phyloP scores from a whole-genome alignment of 2,329 filamentous ascomycete species.

The Exophiala lecanii-corni region DNA sequence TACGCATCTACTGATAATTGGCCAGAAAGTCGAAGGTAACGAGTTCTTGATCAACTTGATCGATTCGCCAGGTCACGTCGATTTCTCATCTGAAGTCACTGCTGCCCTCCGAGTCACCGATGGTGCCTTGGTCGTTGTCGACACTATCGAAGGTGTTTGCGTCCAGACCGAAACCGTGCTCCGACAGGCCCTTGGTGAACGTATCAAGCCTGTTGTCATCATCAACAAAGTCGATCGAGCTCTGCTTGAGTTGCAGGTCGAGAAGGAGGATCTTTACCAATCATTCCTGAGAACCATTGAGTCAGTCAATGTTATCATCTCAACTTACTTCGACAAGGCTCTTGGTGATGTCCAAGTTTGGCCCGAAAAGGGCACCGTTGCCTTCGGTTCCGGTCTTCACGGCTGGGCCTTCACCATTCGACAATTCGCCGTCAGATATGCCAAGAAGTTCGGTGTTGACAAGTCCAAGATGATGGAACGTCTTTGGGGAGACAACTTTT shows the following conservation, averaged over 20 bases:
- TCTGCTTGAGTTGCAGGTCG: conserved; percentile 96
- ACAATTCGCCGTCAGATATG: conserved; percentile 92
- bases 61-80: conserved; percentile 99
- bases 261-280: conserved; percentile 99
- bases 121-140: conserved; percentile 98
- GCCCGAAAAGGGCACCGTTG: conserved; percentile 94
- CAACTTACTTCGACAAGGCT: conserved; percentile 94
- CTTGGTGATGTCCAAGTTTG: conserved; percentile 99
- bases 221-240: conserved; percentile 99
- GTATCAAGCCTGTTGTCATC: conserved; percentile 98
- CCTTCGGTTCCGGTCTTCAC: conserved; percentile 99
- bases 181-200: conserved; percentile 97
- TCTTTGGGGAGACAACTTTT: conserved; percentile 99
- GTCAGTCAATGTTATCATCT: conserved; percentile 99
- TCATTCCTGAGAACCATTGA: conserved; percentile 99
- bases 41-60: conserved; percentile 99
- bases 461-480: conserved; percentile 99
- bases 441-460: conserved; percentile 99
- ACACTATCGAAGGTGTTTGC: conserved; percentile 99
- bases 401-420: conserved; percentile 99
- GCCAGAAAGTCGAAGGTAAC: conserved; percentile 76
- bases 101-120: conserved; percentile 99
- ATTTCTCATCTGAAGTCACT: conserved; percentile 99
- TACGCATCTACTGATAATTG: conserved; percentile 3
- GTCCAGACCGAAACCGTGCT: conserved; percentile 99